These are phyloP conservation scores for Pichia sp. DNA, from an alignment of 1,139 yeast species.

Conservation along the genomic window DNA sequence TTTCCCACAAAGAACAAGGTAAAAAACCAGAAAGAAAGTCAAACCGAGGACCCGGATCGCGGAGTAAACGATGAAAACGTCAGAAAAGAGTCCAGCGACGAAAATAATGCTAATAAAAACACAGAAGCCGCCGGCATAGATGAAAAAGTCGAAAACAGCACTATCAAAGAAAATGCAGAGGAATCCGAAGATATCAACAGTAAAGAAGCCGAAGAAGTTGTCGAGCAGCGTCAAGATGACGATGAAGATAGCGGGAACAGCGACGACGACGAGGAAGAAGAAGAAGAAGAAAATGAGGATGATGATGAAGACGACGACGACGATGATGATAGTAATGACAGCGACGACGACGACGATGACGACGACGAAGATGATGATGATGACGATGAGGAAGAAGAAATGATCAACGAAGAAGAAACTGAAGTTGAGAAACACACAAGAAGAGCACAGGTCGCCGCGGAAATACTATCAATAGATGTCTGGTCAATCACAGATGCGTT, in stretches of 20 bases:
- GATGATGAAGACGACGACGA: slow-evolving; percentile 21
- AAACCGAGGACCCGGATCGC: neutral
- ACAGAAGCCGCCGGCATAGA: neutral
- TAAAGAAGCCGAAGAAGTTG: neutral
- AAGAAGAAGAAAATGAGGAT: slow-evolving; percentile 8
- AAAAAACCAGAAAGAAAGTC: neutral
- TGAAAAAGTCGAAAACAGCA: neutral
- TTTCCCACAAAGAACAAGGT: slow-evolving; percentile 9
- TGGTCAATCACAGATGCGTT: slow-evolving; percentile 94
- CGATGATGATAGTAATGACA: slow-evolving; percentile 28
- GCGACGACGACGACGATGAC: slow-evolving; percentile 35
- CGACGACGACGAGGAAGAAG: slow-evolving; percentile 14
- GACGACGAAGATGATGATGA: slow-evolving; percentile 25
- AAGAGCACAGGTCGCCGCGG: slow-evolving; percentile 85
- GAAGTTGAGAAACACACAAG: slow-evolving; percentile 56
- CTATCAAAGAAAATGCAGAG: neutral
- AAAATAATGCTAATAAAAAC: neutral
- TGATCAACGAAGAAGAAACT: slow-evolving; percentile 35
- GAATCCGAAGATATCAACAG: neutral
- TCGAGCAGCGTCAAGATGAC: neutral
- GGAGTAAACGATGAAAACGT: neutral
- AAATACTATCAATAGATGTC: slow-evolving; percentile 84
- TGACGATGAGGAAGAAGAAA: slow-evolving; percentile 26
- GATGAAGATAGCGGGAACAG: slow-evolving; percentile 18
- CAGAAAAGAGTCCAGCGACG: neutral